Conservation (phyloP, 352 stramenopile genomes). For the Phytophthora multivora region DNA sequence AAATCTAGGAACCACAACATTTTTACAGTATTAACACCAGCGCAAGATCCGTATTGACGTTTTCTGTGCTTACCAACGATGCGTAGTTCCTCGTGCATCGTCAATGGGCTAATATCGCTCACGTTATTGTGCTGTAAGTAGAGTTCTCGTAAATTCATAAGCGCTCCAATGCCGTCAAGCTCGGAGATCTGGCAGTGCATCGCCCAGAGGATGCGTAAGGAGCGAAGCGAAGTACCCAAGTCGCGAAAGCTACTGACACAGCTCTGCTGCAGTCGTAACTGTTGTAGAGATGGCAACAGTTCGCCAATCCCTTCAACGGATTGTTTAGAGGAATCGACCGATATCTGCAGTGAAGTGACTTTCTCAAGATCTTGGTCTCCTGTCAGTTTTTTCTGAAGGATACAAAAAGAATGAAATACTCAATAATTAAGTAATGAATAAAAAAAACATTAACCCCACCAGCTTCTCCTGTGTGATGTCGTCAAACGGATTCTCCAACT, state of each 20-base stretch:
- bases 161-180: slow-evolving; percentile 84
- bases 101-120: slow-evolving; percentile 78
- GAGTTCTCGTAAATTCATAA: slow-evolving; percentile 79
- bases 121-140: slow-evolving; percentile 82
- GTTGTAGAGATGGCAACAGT: slow-evolving; percentile 72
- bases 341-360: slow-evolving; percentile 65
- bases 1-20: slow-evolving; percentile 47
- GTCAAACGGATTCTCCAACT: slow-evolving; percentile 75
- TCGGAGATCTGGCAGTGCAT: slow-evolving; percentile 72
- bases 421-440: neutral
- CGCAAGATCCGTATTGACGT: neutral
- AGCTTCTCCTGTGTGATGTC: slow-evolving; percentile 82
- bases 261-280: slow-evolving; percentile 70
- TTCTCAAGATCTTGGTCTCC: slow-evolving; percentile 61
- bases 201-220: slow-evolving; percentile 68
- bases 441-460: slow-evolving; percentile 27
- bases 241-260: slow-evolving; percentile 79
- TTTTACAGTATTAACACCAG: neutral
- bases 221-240: slow-evolving; percentile 78
- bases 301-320: slow-evolving; percentile 84
- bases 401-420: neutral
- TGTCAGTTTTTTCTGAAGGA: slow-evolving; percentile 58
- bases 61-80: slow-evolving; percentile 55
- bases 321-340: slow-evolving; percentile 78
- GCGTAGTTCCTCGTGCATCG: slow-evolving; percentile 87